Conservation (phyloP, 129 eudicot genomes). For the Calendula officinalis region DNA sequence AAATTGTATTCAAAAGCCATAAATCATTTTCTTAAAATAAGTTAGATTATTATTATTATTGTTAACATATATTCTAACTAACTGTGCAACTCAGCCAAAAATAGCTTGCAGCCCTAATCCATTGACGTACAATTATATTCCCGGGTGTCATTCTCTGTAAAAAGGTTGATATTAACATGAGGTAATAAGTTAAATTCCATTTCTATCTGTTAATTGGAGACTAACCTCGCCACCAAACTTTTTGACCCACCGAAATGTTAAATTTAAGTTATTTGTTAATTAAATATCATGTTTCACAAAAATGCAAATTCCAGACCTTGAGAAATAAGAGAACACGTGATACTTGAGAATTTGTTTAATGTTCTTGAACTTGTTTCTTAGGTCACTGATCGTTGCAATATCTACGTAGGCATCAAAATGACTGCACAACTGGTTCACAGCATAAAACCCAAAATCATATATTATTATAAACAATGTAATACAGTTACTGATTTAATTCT, state of each 20-base stretch:
- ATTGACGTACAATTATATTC: too few species aligned
- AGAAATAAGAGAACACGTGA: slow-evolving; percentile 94
- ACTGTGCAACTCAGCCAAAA: too few species aligned
- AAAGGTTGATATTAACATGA: slow-evolving; percentile 59
- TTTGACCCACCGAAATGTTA: too few species aligned
- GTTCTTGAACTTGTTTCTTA: slow-evolving; percentile 87
- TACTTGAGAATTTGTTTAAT: slow-evolving; percentile 93
- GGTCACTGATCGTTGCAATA: slow-evolving; percentile 82
- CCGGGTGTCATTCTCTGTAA: too few species aligned
- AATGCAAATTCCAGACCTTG: slow-evolving; percentile 51
- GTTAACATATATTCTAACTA: too few species aligned
- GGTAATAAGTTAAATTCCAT: slow-evolving; percentile 18
- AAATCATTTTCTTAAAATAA: too few species aligned
- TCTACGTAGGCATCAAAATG: slow-evolving; percentile 99
- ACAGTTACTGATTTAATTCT: slow-evolving; percentile 1
- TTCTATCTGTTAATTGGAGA: background rate
- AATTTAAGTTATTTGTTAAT: background rate
- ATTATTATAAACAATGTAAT: slow-evolving; percentile 7
- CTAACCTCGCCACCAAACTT: background rate
- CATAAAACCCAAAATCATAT: slow-evolving; percentile 48
- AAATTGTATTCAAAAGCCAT: too few species aligned
- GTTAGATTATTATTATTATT: too few species aligned
- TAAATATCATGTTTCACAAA: slow-evolving; percentile 2
- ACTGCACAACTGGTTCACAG: slow-evolving; percentile 95
- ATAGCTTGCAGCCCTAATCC: too few species aligned